A percentile compares a stretch with the other conserved stretches of the same genome.
Conservation (phyloP, 306 rosid species). For the Coriaria nepalensis region DNA sequence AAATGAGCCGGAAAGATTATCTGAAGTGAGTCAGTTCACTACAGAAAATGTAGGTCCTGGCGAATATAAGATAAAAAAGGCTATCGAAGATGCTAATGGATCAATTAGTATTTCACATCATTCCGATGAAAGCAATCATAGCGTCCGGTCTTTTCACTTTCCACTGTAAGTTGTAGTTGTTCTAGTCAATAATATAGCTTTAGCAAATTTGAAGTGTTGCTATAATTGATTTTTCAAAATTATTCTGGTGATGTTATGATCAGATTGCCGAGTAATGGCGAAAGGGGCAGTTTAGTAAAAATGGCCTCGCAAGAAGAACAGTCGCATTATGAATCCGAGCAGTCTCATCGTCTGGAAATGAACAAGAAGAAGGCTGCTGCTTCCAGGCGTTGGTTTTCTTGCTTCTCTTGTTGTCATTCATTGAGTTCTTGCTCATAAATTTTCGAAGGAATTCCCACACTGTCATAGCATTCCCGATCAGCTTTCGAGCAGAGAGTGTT, state of each 20-base stretch:
- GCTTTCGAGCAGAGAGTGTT: no score
- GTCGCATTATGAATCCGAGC: no score
- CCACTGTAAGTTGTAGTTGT: slow-evolving; percentile 8
- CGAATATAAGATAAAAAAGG: background rate
- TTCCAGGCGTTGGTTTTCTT: slow-evolving; percentile 5
- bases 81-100: background rate
- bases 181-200: background rate
- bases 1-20: background rate
- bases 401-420: slow-evolving; percentile 6
- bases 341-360: background rate
- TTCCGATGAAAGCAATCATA: slow-evolving; percentile 10
- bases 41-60: background rate
- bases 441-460: no score
- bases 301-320: background rate
- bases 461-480: no score
- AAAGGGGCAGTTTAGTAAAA: background rate
- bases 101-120: slow-evolving; percentile 2
- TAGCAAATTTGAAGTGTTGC: background rate
- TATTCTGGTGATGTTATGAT: background rate
- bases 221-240: background rate
- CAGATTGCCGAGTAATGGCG: slow-evolving; percentile 9
- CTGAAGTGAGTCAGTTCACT: slow-evolving; percentile 5
- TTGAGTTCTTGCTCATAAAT: no score
- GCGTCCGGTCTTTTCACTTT: slow-evolving; percentile 12
- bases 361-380: background rate